Conservation (phyloP, 352 stramenopile species). For the Phytophthora pluvialis region DNA sequence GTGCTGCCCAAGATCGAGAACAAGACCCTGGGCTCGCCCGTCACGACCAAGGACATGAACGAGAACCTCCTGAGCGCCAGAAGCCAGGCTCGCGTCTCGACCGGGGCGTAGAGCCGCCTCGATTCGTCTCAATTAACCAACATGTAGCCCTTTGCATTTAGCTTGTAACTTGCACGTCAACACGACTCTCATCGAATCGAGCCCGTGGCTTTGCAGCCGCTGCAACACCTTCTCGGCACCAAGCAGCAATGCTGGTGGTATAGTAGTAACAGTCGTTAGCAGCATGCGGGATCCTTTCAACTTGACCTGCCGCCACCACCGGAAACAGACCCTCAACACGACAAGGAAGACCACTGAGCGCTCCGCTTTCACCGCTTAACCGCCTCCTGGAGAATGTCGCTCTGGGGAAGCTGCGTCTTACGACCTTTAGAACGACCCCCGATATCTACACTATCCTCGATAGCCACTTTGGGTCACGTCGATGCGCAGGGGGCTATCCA, state of each 20-base stretch:
- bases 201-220: not conserved
- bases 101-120: not conserved
- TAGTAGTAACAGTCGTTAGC: too few relatives aligned
- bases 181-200: not conserved
- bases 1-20: constrained; percentile 51
- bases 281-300: too few relatives aligned
- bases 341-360: too few relatives aligned
- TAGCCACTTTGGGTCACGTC: not conserved
- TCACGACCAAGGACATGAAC: constrained; percentile 39
- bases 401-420: too few relatives aligned
- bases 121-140: constrained; percentile 1
- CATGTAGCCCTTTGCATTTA: not conserved
- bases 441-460: not conserved
- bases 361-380: not conserved
- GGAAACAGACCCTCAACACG: too few relatives aligned
- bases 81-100: constrained; percentile 15
- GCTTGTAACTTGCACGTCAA: constrained; percentile 24
- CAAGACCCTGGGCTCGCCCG: constrained; percentile 29
- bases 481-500: constrained; percentile 6
- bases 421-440: too few relatives aligned
- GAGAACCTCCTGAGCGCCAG: constrained; percentile 35
- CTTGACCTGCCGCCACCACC: too few relatives aligned
- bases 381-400: too few relatives aligned
- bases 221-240: too few relatives aligned
- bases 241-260: too few relatives aligned